Evolutionary conservation across 139 green algal genomes (phyloP), one percentile per base, ranked within the genome.

Genomic region (Chlorella sp.): DNA sequence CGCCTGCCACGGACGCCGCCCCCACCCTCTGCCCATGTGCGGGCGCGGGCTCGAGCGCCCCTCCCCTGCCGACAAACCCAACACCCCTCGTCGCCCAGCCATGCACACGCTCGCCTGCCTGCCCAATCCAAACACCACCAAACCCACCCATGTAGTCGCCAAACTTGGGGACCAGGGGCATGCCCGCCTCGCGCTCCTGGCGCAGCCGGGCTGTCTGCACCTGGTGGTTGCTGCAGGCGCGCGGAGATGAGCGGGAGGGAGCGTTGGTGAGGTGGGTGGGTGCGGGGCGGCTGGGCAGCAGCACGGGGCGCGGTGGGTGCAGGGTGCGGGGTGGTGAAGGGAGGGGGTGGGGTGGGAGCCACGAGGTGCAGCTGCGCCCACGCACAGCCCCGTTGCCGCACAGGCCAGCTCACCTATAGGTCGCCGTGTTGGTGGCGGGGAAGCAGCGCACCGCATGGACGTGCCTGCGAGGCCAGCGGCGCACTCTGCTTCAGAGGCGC

Each of bases 141-240:
- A 9, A 35, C 8, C 33, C 8, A 23, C 36, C 45, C 17, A 9
- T 17, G 40, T 23, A 25, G 51, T 71, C 53, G 25, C 79, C 79
- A 61, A 81, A 70, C 67, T 84, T 84, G 38, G 61, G 14, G 40
- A 58, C 79, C 6, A 85, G 17, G 23, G 83, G 61, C 29, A 73
- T 81, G 25, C 87, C 87, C 6, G 76, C 80, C 5, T 62, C 33
- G 38, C 72, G 64, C 70, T 91, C 85, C 46, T 82, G 60, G 23
- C 41, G 7, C 27, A 91, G 64, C 17, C 88, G 74, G 14, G 65
- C 29, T 1, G 90, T 95, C 0, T 88, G 29, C 25, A 97, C 83
- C 55, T 74, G 92, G 40, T 76, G 76, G 82, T 92, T 94, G 82
- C 70, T 79, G 83, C 94, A 97, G 1, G 71, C 61, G 9, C n/a